A percentile compares a stretch with the other conserved stretches of the same genome.
phyloP scores from a whole-genome alignment of 108 stramenopile species.

The Schizochytrium sp. region DNA sequence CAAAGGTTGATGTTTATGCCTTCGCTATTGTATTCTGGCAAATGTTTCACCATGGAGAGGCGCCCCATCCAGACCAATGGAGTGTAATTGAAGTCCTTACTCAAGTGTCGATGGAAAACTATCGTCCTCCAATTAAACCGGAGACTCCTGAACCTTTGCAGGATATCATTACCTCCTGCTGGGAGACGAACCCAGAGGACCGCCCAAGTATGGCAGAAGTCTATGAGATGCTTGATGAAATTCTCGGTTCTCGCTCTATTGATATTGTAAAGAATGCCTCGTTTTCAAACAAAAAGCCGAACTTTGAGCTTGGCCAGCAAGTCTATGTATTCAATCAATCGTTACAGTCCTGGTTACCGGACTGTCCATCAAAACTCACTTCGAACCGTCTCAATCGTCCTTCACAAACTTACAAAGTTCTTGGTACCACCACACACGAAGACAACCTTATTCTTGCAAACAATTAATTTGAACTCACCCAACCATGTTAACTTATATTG shows the following conservation, averaged over 20 bases:
- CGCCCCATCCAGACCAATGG: not conserved
- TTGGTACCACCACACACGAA: not conserved
- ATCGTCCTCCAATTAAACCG: not conserved
- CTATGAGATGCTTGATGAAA: not conserved
- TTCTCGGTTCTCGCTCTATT: slow-evolving; percentile 40
- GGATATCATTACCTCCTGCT: not conserved
- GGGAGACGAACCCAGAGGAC: not conserved
- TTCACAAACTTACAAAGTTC: not conserved
- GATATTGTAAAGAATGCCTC: not conserved
- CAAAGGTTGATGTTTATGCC: slow-evolving; percentile 49
- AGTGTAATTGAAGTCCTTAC: not conserved
- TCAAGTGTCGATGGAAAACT: slow-evolving; percentile 2
- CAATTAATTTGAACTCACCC: not conserved
- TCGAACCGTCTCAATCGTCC: not conserved
- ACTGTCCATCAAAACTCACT: not conserved
- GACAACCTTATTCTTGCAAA: not conserved
- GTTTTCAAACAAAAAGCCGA: not conserved
- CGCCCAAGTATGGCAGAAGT: not conserved
- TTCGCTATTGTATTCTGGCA: slow-evolving; percentile 43
- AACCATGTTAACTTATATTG: too few relatives aligned
- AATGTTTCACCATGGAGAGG: not conserved
- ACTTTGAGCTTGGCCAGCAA: slow-evolving; percentile 25
- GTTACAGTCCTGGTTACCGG: not conserved
- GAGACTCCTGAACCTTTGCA: not conserved
- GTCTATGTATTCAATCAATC: slow-evolving; percentile 32